Evolutionary conservation across 345 rosid genomes (phyloP).

Genomic region (Psidium friedrichsthalianum): DNA sequence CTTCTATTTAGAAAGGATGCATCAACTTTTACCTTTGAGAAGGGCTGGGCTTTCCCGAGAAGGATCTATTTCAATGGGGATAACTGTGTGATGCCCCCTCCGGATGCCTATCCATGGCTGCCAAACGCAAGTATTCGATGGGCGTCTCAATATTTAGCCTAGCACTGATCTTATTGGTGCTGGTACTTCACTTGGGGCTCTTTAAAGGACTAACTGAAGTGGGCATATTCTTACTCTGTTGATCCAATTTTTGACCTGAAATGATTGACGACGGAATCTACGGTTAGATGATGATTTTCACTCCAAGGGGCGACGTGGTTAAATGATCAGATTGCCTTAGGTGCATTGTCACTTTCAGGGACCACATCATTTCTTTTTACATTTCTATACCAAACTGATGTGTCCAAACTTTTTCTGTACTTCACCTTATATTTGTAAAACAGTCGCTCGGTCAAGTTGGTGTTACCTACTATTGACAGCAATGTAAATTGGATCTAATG

Average conservation of each 20-base stretch:
- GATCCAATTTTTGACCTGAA: background rate
- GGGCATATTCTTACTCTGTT: background rate
- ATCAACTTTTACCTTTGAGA: slow-evolving; percentile 50
- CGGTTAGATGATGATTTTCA: background rate
- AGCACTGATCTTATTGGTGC: slow-evolving; percentile 13
- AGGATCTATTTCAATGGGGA: slow-evolving; percentile 88
- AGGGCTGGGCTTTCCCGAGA: slow-evolving; percentile 94
- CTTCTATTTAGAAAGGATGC: slow-evolving; percentile 63
- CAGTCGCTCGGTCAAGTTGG: background rate
- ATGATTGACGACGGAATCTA: background rate
- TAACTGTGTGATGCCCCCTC: slow-evolving; percentile 83
- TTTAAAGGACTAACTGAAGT: background rate
- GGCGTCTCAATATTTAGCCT: slow-evolving; percentile 11
- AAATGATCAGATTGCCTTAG: background rate
- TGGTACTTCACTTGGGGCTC: slow-evolving; percentile 13
- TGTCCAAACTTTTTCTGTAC: background rate
- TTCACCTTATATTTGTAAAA: background rate
- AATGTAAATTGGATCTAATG: background rate
- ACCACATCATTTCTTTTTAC: background rate
- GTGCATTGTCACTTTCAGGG: background rate
- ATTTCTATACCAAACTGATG: background rate
- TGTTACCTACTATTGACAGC: background rate
- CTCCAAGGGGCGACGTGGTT: background rate
- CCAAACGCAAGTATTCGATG: slow-evolving; percentile 43
- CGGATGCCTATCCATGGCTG: slow-evolving; percentile 72